phyloP scores from a whole-genome alignment of 805 yeast species.

The Sugiyamaella marilandica region DNA sequence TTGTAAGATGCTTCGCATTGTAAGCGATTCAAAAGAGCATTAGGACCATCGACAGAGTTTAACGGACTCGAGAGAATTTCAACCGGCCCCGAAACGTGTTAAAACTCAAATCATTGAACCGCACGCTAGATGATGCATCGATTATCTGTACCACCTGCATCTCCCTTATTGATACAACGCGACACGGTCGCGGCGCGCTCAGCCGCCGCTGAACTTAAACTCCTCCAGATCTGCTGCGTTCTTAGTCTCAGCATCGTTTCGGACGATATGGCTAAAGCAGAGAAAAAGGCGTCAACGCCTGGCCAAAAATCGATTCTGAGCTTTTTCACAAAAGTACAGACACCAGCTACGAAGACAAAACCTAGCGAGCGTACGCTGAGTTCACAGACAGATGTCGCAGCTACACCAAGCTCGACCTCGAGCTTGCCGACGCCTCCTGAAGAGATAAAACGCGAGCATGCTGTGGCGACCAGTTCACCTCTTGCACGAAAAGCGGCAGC shows the following conservation, averaged over 20 bases:
- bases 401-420: not conserved
- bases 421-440: not conserved
- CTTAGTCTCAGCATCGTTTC: not conserved
- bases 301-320: slow-evolving; percentile 10
- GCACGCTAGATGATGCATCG: no score
- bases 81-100: no score
- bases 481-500: not conserved
- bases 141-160: no score
- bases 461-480: not conserved
- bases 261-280: not conserved
- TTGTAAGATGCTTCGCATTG: no score
- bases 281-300: slow-evolving; percentile 2
- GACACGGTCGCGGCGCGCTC: slow-evolving; percentile 3
- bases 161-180: not conserved
- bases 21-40: no score
- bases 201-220: not conserved
- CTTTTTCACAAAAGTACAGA: slow-evolving; percentile 10
- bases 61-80: no score
- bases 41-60: no score
- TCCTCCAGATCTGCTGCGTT: not conserved
- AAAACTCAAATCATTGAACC: no score
- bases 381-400: not conserved
- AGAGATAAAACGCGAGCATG: no score
- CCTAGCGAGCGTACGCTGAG: not conserved
- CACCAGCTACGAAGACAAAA: not conserved